These are phyloP conservation scores for Pythium brassicae DNA, from an alignment of 352 stramenopile genomes.

Conservation along the genomic window DNA sequence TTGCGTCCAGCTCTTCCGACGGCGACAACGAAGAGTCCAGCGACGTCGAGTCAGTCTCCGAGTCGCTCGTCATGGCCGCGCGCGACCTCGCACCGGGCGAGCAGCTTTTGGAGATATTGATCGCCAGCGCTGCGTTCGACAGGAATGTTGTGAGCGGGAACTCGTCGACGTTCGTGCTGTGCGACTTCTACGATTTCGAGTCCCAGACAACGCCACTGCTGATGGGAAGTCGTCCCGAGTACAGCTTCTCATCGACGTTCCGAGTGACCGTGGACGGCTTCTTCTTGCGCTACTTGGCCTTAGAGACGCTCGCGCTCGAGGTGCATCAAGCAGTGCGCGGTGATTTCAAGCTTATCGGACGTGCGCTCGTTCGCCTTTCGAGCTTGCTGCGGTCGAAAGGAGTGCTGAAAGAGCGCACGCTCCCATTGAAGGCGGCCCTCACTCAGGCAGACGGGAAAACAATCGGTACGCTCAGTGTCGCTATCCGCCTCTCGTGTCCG, in stretches of 20 bases:
- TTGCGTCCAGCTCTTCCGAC: slow-evolving; percentile 25
- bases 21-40: slow-evolving; percentile 25
- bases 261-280: slow-evolving; percentile 92
- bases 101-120: slow-evolving; percentile 89
- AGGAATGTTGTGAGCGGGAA: slow-evolving; percentile 53
- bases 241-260: slow-evolving; percentile 91
- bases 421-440: slow-evolving; percentile 40
- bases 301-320: slow-evolving; percentile 83
- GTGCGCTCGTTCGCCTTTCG: slow-evolving; percentile 57
- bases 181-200: slow-evolving; percentile 95
- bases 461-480: slow-evolving; percentile 74
- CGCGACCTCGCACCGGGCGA: slow-evolving; percentile 74
- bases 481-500: slow-evolving; percentile 83
- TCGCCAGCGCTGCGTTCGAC: slow-evolving; percentile 76
- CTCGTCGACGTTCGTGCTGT: slow-evolving; percentile 88
- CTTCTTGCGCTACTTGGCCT: slow-evolving; percentile 89
- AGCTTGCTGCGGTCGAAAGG: slow-evolving; percentile 74
- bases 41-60: slow-evolving; percentile 53
- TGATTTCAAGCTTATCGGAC: slow-evolving; percentile 86
- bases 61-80: slow-evolving; percentile 63
- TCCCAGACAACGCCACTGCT: slow-evolving; percentile 89
- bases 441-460: slow-evolving; percentile 22
- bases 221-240: slow-evolving; percentile 73
- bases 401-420: slow-evolving; percentile 53
- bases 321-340: slow-evolving; percentile 84